Conservation (phyloP, 2,329 filamentous ascomycete species). For the Cordyceps fumosorosea region DNA sequence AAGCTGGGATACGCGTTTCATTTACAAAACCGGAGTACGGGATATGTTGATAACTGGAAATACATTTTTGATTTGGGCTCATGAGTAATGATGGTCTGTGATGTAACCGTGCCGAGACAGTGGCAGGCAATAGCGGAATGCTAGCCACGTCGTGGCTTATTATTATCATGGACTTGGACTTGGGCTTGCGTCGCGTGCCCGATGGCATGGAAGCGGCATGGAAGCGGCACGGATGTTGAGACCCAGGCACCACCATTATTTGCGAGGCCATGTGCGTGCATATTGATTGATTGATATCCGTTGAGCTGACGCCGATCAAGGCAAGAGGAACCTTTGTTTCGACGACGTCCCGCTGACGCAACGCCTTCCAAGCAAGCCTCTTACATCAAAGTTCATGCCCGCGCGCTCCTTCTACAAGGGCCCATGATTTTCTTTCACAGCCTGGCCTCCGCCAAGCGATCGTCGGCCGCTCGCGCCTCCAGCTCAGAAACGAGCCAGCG, state of each 20-base stretch:
- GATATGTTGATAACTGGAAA: conserved; percentile 10
- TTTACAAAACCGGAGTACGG: conserved; percentile 8
- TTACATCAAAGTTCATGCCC: too few species aligned
- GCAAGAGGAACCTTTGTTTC: not conserved
- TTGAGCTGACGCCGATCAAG: not conserved
- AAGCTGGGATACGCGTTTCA: conserved; percentile 1
- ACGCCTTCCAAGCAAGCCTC: too few species aligned
- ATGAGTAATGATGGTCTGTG: not conserved
- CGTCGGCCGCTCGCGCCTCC: too few species aligned
- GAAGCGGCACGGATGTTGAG: not conserved
- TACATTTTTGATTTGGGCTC: not conserved
- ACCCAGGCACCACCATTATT: not conserved
- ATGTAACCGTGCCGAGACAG: conserved; percentile 6
- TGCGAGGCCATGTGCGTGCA: not conserved
- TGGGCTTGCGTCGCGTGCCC: not conserved
- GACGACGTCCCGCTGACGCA: not conserved
- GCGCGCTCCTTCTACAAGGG: too few species aligned
- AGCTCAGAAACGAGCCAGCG: too few species aligned
- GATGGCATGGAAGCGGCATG: not conserved
- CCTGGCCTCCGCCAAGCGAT: too few species aligned
- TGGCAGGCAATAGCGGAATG: not conserved
- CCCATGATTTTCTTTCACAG: too few species aligned
- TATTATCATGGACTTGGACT: too few species aligned
- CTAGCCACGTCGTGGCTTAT: conserved; percentile 2
- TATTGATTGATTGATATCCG: not conserved